These are phyloP conservation scores for Aristolochia californica DNA, from an alignment of 164 flowering plant species.

Conservation along the genomic window DNA sequence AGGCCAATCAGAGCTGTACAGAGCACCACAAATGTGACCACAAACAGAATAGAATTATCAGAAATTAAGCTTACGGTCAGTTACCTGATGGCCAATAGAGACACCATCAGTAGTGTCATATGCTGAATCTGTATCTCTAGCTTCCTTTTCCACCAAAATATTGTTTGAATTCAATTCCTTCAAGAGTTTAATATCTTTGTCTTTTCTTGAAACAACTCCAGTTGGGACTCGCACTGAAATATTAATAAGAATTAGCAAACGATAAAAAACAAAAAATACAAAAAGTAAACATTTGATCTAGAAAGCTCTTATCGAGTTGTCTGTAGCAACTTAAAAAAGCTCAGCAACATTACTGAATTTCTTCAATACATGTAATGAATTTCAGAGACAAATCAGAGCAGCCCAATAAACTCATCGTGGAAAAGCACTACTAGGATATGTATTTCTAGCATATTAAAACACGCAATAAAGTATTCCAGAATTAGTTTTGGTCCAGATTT, in stretches of 20 bases:
- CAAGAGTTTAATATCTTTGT: slow-evolving; percentile 14
- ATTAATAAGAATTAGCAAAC: neutral
- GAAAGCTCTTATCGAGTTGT: neutral
- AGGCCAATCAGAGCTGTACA: neutral
- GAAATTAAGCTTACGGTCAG: neutral
- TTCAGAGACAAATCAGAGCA: too few species aligned
- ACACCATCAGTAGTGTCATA: slow-evolving; percentile 16
- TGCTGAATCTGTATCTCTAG: slow-evolving; percentile 22
- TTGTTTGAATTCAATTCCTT: slow-evolving; percentile 14
- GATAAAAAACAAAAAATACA: neutral
- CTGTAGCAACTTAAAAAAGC: too few species aligned
- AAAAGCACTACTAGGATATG: too few species aligned
- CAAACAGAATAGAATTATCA: neutral
- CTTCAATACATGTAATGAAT: too few species aligned
- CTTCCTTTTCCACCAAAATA: slow-evolving; percentile 21
- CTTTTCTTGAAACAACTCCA: slow-evolving; percentile 29
- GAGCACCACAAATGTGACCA: neutral
- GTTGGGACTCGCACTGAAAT: slow-evolving; percentile 20
- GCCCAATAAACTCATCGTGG: too few species aligned
- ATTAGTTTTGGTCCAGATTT: too few species aligned
- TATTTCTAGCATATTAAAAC: too few species aligned
- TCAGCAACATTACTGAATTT: too few species aligned
- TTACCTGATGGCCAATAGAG: slow-evolving; percentile 39
- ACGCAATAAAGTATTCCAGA: too few species aligned
- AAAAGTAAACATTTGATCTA: neutral